Evolutionary conservation across 176 grass and related monocot species (phyloP).

Genomic region (Oryza glaberrima): DNA sequence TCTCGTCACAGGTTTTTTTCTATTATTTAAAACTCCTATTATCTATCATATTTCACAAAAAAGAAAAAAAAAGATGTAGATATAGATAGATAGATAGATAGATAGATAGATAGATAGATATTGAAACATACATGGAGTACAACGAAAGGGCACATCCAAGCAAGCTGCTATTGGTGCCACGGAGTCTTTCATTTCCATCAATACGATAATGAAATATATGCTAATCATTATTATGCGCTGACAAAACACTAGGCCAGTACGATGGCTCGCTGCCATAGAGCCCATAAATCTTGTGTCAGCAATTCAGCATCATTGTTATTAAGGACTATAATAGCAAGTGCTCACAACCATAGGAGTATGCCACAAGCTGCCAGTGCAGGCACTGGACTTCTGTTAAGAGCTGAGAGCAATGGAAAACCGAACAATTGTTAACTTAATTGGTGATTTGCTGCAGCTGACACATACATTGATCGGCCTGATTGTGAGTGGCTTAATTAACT

Average conservation of each 20-base stretch:
- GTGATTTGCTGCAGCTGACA: not conserved
- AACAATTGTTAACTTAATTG: not conserved
- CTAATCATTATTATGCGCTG: not conserved
- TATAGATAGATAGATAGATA: no score
- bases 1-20: no score
- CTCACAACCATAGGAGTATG: not conserved
- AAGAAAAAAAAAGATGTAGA: not conserved
- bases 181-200: conserved; percentile 17
- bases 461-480: not conserved
- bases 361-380: not conserved
- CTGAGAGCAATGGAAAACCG: not conserved
- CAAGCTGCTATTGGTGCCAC: conserved; percentile 16
- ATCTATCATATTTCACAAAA: no score
- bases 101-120: no score
- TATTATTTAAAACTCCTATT: no score
- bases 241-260: not conserved
- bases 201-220: conserved; percentile 23
- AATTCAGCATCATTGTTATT: not conserved
- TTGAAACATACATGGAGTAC: no score
- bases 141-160: not conserved
- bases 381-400: not conserved
- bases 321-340: conserved; percentile 17
- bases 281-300: not conserved
- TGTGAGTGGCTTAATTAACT: not conserved
- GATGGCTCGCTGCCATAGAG: not conserved